These are phyloP conservation scores for Neospora caninum DNA, from an alignment of 169 alveolate species.

Conservation along the genomic window DNA sequence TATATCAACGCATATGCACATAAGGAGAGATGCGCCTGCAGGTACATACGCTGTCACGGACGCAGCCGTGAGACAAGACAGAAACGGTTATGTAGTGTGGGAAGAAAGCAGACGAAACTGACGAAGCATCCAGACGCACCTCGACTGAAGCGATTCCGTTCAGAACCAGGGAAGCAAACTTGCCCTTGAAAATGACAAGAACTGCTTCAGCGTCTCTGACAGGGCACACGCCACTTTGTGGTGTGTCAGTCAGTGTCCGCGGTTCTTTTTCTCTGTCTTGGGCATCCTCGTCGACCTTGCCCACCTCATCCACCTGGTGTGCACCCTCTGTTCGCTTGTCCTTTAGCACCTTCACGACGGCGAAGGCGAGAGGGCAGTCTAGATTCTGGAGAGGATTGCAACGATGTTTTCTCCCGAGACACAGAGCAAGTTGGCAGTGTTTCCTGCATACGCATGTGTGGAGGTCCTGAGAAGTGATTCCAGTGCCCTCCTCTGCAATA, in stretches of 20 bases:
- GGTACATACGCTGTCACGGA: no score
- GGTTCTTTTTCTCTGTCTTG: not conserved
- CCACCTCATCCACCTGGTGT: not conserved
- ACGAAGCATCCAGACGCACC: not conserved
- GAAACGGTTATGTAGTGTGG: not conserved
- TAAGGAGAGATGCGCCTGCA: no score
- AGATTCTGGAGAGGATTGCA: constrained; percentile 3
- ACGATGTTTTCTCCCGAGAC: not conserved
- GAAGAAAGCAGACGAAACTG: not conserved
- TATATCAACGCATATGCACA: no score
- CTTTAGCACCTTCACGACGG: not conserved
- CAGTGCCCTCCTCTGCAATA: not conserved
- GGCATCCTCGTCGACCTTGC: not conserved
- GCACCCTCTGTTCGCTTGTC: not conserved
- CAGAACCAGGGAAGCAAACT: not conserved
- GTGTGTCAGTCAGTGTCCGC: not conserved
- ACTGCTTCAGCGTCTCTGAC: not conserved
- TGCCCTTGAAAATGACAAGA: constrained; percentile 13
- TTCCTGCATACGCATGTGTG: not conserved
- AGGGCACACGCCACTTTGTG: not conserved
- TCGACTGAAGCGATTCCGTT: not conserved
- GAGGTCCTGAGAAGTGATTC: not conserved
- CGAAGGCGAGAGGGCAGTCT: not conserved
- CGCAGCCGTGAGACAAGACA: no score
- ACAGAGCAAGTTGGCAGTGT: not conserved